These are phyloP conservation scores for Coemansia sp. DNA, from an alignment of 192 early-diverging fungal species.

Conservation along the genomic window DNA sequence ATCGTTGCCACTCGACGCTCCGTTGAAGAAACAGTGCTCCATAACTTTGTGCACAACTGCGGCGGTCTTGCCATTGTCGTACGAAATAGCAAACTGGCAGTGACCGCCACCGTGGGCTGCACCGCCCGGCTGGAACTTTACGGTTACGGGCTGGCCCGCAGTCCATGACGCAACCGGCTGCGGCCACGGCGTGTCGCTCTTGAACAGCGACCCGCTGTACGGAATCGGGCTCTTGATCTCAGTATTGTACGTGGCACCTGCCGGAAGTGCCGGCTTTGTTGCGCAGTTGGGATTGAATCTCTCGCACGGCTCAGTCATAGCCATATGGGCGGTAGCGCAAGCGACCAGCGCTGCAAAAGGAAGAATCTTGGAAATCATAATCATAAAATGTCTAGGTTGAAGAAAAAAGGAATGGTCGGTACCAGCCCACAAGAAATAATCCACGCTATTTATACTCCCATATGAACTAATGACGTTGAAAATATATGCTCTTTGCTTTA, in stretches of 20 bases:
- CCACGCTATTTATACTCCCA: constrained; percentile 36
- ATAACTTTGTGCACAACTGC: constrained; percentile 56
- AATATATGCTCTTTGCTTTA: no score
- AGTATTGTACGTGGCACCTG: background rate
- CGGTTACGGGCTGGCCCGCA: constrained; percentile 32
- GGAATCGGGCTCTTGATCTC: constrained; percentile 1
- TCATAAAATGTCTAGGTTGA: no score
- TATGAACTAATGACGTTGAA: constrained; percentile 21
- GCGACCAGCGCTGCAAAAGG: background rate
- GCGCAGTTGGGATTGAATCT: background rate
- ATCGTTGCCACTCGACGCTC: constrained; percentile 12
- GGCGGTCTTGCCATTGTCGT: constrained; percentile 41
- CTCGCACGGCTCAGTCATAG: background rate
- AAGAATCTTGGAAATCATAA: background rate
- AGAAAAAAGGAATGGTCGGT: no score
- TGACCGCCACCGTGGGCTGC: constrained; percentile 54
- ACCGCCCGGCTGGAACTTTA: constrained; percentile 32
- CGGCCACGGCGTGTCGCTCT: background rate
- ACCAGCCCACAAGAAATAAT: constrained; percentile 8
- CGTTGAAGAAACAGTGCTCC: constrained; percentile 29
- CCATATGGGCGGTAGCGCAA: background rate
- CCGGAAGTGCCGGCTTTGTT: background rate
- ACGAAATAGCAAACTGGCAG: constrained; percentile 58
- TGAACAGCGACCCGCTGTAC: background rate
- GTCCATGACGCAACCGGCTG: constrained; percentile 28